phyloP scores from a whole-genome alignment of 352 stramenopile genomes.

The Globisporangium orthogonon region DNA sequence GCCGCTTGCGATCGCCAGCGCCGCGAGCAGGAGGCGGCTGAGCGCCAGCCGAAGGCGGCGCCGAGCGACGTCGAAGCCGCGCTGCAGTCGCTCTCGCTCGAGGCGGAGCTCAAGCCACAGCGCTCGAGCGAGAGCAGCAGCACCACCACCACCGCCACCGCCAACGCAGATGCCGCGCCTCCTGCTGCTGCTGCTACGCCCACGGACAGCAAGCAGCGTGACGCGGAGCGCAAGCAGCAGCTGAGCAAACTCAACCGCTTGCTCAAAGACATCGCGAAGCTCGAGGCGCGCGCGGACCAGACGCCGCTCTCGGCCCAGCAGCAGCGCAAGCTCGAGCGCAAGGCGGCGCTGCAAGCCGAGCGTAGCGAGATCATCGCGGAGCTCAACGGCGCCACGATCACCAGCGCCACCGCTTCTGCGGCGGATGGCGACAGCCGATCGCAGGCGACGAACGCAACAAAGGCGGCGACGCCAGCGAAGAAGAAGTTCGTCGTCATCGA shows the following conservation, averaged over 20 bases:
- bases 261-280: slow-evolving; percentile 28
- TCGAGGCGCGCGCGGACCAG: slow-evolving; percentile 15
- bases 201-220: slow-evolving; percentile 9
- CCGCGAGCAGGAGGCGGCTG: slow-evolving; percentile 7
- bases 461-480: background rate
- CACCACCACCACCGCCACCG: background rate
- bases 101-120: background rate
- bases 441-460: background rate
- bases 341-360: slow-evolving; percentile 6
- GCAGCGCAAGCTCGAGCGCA: slow-evolving; percentile 14
- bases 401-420: background rate
- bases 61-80: slow-evolving; percentile 13
- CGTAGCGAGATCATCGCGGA: slow-evolving; percentile 25
- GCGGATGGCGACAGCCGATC: background rate
- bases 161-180: background rate
- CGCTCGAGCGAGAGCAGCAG: slow-evolving; percentile 3
- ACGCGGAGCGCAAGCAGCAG: slow-evolving; percentile 30
- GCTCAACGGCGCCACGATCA: slow-evolving; percentile 33
- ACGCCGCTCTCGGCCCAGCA: slow-evolving; percentile 12
- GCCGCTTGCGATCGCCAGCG: background rate
- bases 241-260: slow-evolving; percentile 49
- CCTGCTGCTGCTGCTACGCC: background rate
- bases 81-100: slow-evolving; percentile 32
- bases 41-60: background rate
- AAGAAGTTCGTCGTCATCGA: slow-evolving; percentile 13